Conservation (phyloP, 306 rosid genomes). For the Begonia masoniana region DNA sequence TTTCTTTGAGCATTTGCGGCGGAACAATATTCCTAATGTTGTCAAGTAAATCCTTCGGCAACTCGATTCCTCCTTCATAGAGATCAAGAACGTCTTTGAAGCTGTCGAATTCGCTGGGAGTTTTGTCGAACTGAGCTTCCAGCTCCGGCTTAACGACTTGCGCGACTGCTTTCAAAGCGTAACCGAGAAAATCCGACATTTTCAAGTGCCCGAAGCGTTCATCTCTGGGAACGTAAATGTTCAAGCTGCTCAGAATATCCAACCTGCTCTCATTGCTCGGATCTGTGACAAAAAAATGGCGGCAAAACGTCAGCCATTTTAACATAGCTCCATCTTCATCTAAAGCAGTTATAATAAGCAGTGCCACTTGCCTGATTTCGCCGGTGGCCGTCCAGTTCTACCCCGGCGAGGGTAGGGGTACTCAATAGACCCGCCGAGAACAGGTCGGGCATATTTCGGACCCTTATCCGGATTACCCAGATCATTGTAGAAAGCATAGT, state of each 20-base stretch:
- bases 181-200: slow-evolving; percentile 71
- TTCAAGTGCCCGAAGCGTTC: slow-evolving; percentile 63
- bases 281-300: slow-evolving; percentile 29
- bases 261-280: slow-evolving; percentile 58
- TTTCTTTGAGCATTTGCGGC: slow-evolving; percentile 64
- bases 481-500: slow-evolving; percentile 82
- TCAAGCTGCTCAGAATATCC: slow-evolving; percentile 39
- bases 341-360: not conserved
- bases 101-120: slow-evolving; percentile 67
- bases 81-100: slow-evolving; percentile 51
- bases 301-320: too few species aligned
- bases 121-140: slow-evolving; percentile 52
- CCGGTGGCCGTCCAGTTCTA: slow-evolving; percentile 59
- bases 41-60: slow-evolving; percentile 29
- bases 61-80: slow-evolving; percentile 45
- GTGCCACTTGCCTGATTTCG: slow-evolving; percentile 30
- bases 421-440: slow-evolving; percentile 55
- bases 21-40: slow-evolving; percentile 51
- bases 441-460: slow-evolving; percentile 35
- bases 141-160: slow-evolving; percentile 69
- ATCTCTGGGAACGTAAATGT: slow-evolving; percentile 81
- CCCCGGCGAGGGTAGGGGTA: slow-evolving; percentile 87
- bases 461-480: slow-evolving; percentile 67
- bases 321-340: too few species aligned
- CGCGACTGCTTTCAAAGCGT: slow-evolving; percentile 52